Conservation (phyloP, 2,329 filamentous ascomycete genomes). For the Aaosphaeria arxii region DNA sequence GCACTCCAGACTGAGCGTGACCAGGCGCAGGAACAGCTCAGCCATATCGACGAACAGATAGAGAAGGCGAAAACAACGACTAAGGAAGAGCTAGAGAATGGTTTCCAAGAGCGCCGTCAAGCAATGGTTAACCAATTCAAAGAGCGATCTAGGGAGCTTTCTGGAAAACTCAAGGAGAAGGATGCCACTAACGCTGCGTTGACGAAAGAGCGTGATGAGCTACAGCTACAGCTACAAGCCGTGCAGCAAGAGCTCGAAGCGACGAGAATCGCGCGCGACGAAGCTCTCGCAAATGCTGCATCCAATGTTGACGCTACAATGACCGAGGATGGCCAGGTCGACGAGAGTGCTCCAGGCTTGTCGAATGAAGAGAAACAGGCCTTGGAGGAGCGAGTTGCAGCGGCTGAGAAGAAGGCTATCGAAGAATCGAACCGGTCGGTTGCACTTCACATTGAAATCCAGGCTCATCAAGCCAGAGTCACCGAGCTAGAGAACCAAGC, state of each 20-base stretch:
- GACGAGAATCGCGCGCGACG: conserved; percentile 63
- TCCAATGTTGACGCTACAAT: conserved; percentile 35
- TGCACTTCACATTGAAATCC: conserved; percentile 36
- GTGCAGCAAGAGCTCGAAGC: conserved; percentile 48
- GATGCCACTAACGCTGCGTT: conserved; percentile 47
- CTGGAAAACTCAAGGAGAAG: conserved; percentile 57
- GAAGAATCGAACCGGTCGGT: conserved; percentile 38
- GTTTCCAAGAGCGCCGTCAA: conserved; percentile 45
- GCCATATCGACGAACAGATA: conserved; percentile 48
- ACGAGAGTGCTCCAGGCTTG: conserved; percentile 27
- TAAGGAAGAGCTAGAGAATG: conserved; percentile 37
- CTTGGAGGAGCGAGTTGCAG: conserved; percentile 35
- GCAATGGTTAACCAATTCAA: conserved; percentile 52
- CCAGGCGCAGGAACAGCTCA: conserved; percentile 50
- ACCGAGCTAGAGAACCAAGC: conserved; percentile 63
- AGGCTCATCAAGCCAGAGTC: conserved; percentile 59
- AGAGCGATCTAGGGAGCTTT: conserved; percentile 61
- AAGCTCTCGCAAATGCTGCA: conserved; percentile 49
- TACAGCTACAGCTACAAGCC: conserved; percentile 35
- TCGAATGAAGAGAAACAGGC: conserved; percentile 29
- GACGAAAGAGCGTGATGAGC: conserved; percentile 62
- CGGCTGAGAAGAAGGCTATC: conserved; percentile 40
- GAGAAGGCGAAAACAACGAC: conserved; percentile 26
- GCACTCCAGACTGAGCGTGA: conserved; percentile 52
- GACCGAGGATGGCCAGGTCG: conserved; percentile 48